A percentile compares a stretch with the other conserved stretches of the same genome.
Conservation (phyloP, 208 protist genomes). For the Wallacemonas collosoma region DNA sequence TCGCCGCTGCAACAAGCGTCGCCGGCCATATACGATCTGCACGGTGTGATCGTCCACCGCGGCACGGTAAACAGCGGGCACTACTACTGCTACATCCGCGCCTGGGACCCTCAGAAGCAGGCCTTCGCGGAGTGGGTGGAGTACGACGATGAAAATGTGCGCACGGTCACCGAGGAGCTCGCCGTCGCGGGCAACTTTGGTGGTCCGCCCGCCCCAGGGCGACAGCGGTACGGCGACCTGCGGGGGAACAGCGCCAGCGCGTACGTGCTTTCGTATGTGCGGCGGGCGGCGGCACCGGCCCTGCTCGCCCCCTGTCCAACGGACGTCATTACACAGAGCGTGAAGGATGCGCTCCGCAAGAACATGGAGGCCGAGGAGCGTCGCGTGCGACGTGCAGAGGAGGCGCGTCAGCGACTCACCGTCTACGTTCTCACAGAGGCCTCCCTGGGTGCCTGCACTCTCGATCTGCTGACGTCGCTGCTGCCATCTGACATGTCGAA, state of each 20-base stretch:
- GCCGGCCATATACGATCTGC: conserved; percentile 84
- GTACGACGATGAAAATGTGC: conserved; percentile 84
- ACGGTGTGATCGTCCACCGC: conserved; percentile 89
- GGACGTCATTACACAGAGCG: conserved; percentile 59
- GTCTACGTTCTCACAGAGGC: conserved; percentile 65
- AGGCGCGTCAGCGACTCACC: conserved; percentile 37
- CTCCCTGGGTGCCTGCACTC: conserved; percentile 38
- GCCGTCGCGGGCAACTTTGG: conserved; percentile 82
- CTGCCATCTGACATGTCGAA: conserved; percentile 40
- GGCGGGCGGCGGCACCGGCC: conserved; percentile 54
- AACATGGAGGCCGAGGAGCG: conserved; percentile 62
- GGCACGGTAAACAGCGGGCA: conserved; percentile 88
- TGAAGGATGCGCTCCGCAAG: conserved; percentile 56
- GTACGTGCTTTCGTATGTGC: conserved; percentile 87
- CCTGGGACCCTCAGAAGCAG: conserved; percentile 58
- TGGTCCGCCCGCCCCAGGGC: conserved; percentile 16
- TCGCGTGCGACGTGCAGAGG: conserved; percentile 38
- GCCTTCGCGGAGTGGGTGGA: conserved; percentile 79
- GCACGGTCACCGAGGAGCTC: conserved; percentile 50
- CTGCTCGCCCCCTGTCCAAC: conserved; percentile 62
- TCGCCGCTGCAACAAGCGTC: conserved; percentile 34
- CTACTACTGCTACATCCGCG: conserved; percentile 91
- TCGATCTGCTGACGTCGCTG: conserved; percentile 44
- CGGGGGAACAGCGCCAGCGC: conserved; percentile 46
- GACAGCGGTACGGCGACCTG: conserved; percentile 23